Evolutionary conservation across 2,329 filamentous ascomycete species (phyloP), one percentile per base, ranked within the genome.

Genomic region (Erysiphe neolycopersici): DNA sequence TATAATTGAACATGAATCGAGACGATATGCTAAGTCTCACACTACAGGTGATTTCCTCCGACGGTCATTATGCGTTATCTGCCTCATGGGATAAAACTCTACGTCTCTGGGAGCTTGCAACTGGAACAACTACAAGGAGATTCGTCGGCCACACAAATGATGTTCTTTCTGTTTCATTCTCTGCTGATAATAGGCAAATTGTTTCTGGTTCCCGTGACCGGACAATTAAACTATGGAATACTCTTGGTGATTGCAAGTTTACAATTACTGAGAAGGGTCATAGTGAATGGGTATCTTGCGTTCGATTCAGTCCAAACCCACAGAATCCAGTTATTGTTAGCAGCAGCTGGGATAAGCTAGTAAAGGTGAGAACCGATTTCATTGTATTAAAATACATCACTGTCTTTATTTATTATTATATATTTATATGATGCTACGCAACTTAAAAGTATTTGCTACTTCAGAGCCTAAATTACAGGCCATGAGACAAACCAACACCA

Each of bases 261-360:
- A 98, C 87, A 71, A 95, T 98, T 73, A 92, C 83, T 68, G 89
- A 98, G 64, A 98, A 98, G 80, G 89, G 89, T 64, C 89, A 98
- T 76, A 83, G 83, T 67, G 89, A 98, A 68, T 98, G 89, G 89
- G 89, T 93, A 58, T 94, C 87, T 51, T 95, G 87, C 73, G 89
- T 98, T 57, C 80, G 89, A 67, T 98, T 98, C 81, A 91, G 81
- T 69, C 89, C 89, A 63, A 98, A 98, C 76, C 89, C 89, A 61
- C 87, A 95, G 74, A 98, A 95, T 79, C 87, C 89, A 56, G 89
- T 98, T 64, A 98, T 98, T 63, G 89, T 98, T 64, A 91, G 80
- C 64, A 77, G 79, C 66, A 85, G 85, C 59, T 98, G 89, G 89
- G 89, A 98, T 73, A 98, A 95, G 77, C 79, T 95, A 58, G 89